Evolutionary conservation across 2,329 filamentous ascomycete genomes (phyloP).

Genomic region (Colletotrichum musicola): DNA sequence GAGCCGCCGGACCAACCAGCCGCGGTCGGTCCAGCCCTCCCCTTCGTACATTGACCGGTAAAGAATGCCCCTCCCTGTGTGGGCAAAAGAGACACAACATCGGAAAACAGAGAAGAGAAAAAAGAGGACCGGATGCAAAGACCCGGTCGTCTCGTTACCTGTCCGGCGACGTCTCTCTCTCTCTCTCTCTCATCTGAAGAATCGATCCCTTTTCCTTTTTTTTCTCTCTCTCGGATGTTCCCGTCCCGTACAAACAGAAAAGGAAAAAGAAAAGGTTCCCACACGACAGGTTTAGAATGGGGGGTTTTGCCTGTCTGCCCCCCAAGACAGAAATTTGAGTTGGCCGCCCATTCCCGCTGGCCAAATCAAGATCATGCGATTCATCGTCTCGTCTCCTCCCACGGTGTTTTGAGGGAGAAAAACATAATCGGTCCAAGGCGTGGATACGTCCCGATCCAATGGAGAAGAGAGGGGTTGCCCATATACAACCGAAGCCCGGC

Average conservation of each 20-base stretch:
- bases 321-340: slow-evolving; percentile 24
- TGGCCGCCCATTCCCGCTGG: slow-evolving; percentile 32
- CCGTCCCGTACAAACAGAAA: slow-evolving; percentile 24
- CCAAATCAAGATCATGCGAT: slow-evolving; percentile 35
- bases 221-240: slow-evolving; percentile 18
- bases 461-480: slow-evolving; percentile 19
- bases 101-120: slow-evolving; percentile 1
- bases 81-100: slow-evolving; percentile 14
- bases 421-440: slow-evolving; percentile 28
- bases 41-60: slow-evolving; percentile 22
- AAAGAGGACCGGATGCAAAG: too few species aligned
- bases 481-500: slow-evolving; percentile 28
- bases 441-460: slow-evolving; percentile 27
- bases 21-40: not conserved
- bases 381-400: slow-evolving; percentile 33
- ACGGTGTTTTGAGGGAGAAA: not conserved
- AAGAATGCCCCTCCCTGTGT: slow-evolving; percentile 3
- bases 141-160: slow-evolving; percentile 5
- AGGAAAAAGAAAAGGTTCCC: not conserved
- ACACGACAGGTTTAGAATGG: slow-evolving; percentile 34
- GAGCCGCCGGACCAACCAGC: slow-evolving; percentile 11
- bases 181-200: slow-evolving; percentile 26
- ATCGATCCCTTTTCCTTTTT: slow-evolving; percentile 21
- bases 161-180: slow-evolving; percentile 7
- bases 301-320: slow-evolving; percentile 33